phyloP scores from a whole-genome alignment of 2,329 filamentous ascomycete species.

The Cercospora sesami region DNA sequence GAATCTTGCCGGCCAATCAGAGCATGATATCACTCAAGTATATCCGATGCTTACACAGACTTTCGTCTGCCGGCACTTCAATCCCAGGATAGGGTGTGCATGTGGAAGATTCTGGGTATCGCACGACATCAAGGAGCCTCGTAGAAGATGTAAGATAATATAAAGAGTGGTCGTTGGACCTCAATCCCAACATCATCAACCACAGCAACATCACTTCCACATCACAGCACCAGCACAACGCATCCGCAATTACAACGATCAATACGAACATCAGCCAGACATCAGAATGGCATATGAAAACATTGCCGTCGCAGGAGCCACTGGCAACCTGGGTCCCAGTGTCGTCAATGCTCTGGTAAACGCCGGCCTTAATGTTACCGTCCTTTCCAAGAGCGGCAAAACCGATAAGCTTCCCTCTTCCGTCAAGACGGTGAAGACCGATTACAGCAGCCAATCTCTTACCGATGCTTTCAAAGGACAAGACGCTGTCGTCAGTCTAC shows the following conservation, averaged over 20 bases:
- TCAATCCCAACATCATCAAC: not conserved
- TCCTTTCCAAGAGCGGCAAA: slow-evolving; percentile 48
- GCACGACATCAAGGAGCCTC: not conserved
- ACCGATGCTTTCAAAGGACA: slow-evolving; percentile 40
- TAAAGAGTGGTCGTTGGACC: not conserved
- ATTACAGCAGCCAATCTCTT: slow-evolving; percentile 49
- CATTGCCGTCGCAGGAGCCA: slow-evolving; percentile 39
- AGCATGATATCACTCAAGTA: not conserved
- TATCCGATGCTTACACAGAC: not conserved
- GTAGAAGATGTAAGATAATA: not conserved
- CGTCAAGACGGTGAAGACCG: slow-evolving; percentile 43
- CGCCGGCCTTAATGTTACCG: slow-evolving; percentile 46
- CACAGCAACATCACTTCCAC: not conserved
- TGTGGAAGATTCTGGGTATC: not conserved
- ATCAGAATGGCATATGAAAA: slow-evolving; percentile 24
- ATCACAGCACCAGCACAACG: not conserved
- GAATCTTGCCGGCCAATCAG: slow-evolving; percentile 8
- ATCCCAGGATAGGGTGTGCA: not conserved
- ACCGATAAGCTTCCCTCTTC: slow-evolving; percentile 43
- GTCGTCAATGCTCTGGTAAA: slow-evolving; percentile 46
- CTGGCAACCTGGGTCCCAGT: slow-evolving; percentile 46
- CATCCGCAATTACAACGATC: not conserved
- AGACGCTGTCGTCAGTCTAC: slow-evolving; percentile 37
- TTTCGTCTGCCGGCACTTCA: not conserved
- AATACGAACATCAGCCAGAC: not conserved